A percentile compares a stretch with the other conserved stretches of the same genome.
Evolutionary conservation across 2,329 filamentous ascomycete species (phyloP).

Genomic region (Akanthomyces lecanii): DNA sequence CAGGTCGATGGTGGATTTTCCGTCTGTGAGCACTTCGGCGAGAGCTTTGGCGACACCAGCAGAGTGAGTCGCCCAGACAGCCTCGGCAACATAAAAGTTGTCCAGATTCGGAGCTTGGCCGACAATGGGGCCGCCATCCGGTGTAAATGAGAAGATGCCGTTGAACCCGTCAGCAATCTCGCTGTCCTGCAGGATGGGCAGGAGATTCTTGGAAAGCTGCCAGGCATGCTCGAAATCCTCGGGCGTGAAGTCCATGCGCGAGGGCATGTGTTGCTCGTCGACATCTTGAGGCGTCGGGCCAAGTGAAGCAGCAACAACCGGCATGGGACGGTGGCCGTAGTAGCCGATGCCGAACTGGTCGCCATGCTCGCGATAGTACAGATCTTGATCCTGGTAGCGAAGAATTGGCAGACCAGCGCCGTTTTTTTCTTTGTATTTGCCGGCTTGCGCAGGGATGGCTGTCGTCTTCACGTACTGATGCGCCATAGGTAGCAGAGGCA

Average conservation of each 20-base stretch:
- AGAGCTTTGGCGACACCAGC: slow-evolving; percentile 58
- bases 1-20: slow-evolving; percentile 52
- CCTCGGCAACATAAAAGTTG: slow-evolving; percentile 61
- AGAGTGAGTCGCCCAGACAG: slow-evolving; percentile 64
- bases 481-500: slow-evolving; percentile 57
- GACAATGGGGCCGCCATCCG: slow-evolving; percentile 57
- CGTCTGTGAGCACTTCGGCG: slow-evolving; percentile 54
- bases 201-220: slow-evolving; percentile 49
- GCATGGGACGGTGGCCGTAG: slow-evolving; percentile 60
- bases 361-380: slow-evolving; percentile 63
- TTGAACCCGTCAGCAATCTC: slow-evolving; percentile 59
- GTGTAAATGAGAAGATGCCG: slow-evolving; percentile 62
- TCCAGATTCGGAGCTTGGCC: slow-evolving; percentile 55
- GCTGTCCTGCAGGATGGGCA: slow-evolving; percentile 48
- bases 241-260: slow-evolving; percentile 54
- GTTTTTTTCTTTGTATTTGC: slow-evolving; percentile 36
- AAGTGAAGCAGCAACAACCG: slow-evolving; percentile 50
- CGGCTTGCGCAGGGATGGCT: slow-evolving; percentile 39
- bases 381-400: slow-evolving; percentile 58
- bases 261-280: slow-evolving; percentile 59
- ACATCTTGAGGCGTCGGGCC: slow-evolving; percentile 50
- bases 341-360: slow-evolving; percentile 60
- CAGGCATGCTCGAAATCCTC: slow-evolving; percentile 59
- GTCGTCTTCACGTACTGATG: slow-evolving; percentile 64
- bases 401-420: slow-evolving; percentile 55